Conservation (phyloP, 768 basidiomycete genomes). For the Phaffia australis region DNA sequence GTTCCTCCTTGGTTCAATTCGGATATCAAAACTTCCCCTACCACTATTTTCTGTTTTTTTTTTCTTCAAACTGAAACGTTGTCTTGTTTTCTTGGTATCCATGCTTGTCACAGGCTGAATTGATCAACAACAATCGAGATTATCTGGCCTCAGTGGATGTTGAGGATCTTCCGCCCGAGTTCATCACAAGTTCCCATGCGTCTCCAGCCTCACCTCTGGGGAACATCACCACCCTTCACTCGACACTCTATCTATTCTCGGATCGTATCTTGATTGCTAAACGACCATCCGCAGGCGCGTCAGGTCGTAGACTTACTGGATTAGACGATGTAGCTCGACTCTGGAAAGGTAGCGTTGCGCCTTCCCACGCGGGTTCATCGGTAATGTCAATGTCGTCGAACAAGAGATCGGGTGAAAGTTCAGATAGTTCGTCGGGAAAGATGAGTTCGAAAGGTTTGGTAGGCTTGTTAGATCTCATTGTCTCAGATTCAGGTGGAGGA, state of each 20-base stretch:
- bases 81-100: background rate
- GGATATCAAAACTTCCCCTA: too few species aligned
- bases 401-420: background rate
- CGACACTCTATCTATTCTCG: constrained; percentile 84
- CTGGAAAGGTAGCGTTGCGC: constrained; percentile 22
- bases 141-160: constrained; percentile 91
- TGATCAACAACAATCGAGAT: constrained; percentile 78
- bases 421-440: background rate
- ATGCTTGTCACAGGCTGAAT: constrained; percentile 44
- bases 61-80: background rate
- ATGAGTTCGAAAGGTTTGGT: constrained; percentile 65
- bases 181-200: background rate
- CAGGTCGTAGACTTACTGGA: constrained; percentile 41
- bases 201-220: constrained; percentile 29
- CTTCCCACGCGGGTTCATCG: constrained; percentile 27
- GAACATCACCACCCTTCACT: constrained; percentile 48
- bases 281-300: constrained; percentile 44
- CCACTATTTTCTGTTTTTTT: too few species aligned
- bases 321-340: constrained; percentile 52
- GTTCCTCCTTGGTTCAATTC: background rate
- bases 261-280: constrained; percentile 89
- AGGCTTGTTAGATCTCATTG: constrained; percentile 71
- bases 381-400: constrained; percentile 3
- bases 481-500: constrained; percentile 63
- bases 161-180: constrained; percentile 50